These are phyloP conservation scores for Microthlaspi erraticum DNA, from an alignment of 345 rosid genomes.

Conservation along the genomic window DNA sequence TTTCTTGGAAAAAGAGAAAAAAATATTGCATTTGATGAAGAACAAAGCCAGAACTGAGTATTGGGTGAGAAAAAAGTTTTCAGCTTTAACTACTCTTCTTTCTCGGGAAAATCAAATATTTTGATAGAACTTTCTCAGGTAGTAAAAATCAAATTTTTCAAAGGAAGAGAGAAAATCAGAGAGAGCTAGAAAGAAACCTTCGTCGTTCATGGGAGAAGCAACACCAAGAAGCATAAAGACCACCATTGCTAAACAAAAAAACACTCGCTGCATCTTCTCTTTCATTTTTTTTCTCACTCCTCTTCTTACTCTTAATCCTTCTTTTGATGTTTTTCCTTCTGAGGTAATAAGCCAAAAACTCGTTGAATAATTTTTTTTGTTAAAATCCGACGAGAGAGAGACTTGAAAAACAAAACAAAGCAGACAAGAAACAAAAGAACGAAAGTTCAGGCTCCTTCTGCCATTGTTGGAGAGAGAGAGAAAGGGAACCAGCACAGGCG, in stretches of 20 bases:
- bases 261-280: conserved; percentile 40
- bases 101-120: conserved; percentile 29
- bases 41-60: conserved; percentile 29
- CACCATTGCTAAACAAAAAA: conserved; percentile 32
- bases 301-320: not conserved
- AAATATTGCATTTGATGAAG: conserved; percentile 21
- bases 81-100: conserved; percentile 25
- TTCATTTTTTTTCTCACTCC: not conserved
- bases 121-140: not conserved
- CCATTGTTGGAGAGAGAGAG: conserved; percentile 35
- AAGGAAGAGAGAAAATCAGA: not conserved
- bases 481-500: conserved; percentile 55
- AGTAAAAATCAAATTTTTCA: not conserved
- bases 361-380: not conserved
- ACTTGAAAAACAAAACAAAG: conserved; percentile 1
- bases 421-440: conserved; percentile 28
- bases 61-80: conserved; percentile 30
- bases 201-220: conserved; percentile 56
- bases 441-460: conserved; percentile 20
- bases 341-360: conserved; percentile 23
- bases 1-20: conserved; percentile 18
- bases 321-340: conserved; percentile 18
- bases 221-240: conserved; percentile 43
- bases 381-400: conserved; percentile 7
- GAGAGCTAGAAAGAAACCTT: conserved; percentile 48